A percentile compares a stretch with the other conserved stretches of the same genome.
Conservation (phyloP, 306 rosid genomes). For the Betula pendula region DNA sequence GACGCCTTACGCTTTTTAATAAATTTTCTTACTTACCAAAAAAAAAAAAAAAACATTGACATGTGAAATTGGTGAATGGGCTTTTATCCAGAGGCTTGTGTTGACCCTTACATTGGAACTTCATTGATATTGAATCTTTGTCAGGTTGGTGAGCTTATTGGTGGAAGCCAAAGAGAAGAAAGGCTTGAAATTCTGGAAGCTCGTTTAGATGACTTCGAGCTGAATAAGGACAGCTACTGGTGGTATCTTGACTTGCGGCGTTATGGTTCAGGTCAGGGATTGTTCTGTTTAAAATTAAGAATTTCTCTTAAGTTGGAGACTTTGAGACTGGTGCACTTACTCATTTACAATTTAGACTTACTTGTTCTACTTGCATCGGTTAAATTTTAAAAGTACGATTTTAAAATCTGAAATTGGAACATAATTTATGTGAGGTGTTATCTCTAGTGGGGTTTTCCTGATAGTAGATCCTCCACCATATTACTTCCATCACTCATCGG, state of each 20-base stretch:
- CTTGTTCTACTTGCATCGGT: not conserved
- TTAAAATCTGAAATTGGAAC: not conserved
- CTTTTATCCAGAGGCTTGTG: not conserved
- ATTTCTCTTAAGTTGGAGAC: not conserved
- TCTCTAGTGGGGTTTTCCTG: not conserved
- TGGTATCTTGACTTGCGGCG: slow-evolving; percentile 99
- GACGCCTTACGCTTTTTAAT: too few species aligned
- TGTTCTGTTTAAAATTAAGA: slow-evolving; percentile 15
- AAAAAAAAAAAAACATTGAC: too few species aligned
- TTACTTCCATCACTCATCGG: not conserved
- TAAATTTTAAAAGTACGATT: not conserved
- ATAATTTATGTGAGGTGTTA: not conserved
- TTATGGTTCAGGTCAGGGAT: slow-evolving; percentile 82
- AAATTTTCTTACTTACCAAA: too few species aligned
- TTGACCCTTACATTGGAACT: not conserved
- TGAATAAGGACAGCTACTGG: slow-evolving; percentile 82
- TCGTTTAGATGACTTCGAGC: slow-evolving; percentile 80
- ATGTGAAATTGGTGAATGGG: not conserved
- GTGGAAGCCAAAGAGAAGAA: slow-evolving; percentile 99
- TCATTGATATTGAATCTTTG: not conserved
- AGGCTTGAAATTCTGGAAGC: slow-evolving; percentile 78
- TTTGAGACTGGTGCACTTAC: not conserved
- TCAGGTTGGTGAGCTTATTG: slow-evolving; percentile 95
- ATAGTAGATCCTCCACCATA: not conserved
- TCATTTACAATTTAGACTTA: not conserved